Conservation (phyloP, 805 yeast species). For the Teunomyces stri region DNA sequence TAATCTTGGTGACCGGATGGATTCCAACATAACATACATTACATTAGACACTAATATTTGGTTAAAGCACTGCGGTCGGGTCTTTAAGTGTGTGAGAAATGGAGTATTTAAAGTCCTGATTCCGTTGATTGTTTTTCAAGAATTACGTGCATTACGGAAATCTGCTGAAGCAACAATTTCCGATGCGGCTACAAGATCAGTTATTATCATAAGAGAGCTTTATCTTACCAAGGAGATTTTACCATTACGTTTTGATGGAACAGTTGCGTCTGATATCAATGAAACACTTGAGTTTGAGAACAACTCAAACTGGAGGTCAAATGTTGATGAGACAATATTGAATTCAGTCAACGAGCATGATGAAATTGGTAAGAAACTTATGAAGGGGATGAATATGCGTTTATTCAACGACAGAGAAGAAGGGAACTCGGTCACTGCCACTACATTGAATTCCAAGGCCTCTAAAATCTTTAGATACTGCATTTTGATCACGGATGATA, state of each 20-base stretch:
- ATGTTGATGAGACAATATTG: conserved; percentile 67
- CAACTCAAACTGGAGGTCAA: conserved; percentile 68
- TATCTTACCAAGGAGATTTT: conserved; percentile 53
- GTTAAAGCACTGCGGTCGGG: conserved; percentile 76
- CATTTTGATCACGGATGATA: conserved; percentile 69
- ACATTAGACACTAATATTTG: conserved; percentile 77
- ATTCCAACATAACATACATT: conserved; percentile 53
- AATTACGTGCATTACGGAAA: conserved; percentile 65
- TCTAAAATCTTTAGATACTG: conserved; percentile 53
- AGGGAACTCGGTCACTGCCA: not conserved
- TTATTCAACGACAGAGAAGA: conserved; percentile 7
- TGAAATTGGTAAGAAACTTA: conserved; percentile 35
- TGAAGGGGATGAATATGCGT: conserved; percentile 39
- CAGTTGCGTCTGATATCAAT: conserved; percentile 62
- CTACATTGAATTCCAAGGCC: not conserved
- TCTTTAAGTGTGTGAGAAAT: conserved; percentile 65
- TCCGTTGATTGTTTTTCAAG: conserved; percentile 77
- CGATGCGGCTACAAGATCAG: conserved; percentile 80
- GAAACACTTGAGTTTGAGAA: conserved; percentile 74
- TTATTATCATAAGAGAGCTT: conserved; percentile 67
- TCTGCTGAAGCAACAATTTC: conserved; percentile 71
- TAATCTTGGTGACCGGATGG: conserved; percentile 56
- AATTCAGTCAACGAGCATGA: conserved; percentile 47
- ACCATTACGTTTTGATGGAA: conserved; percentile 68
- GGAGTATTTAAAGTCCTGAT: conserved; percentile 59